Percentiles rank a stretch among this genome's conserved stretches.
phyloP scores from a whole-genome alignment of 345 rosid genomes.

The Diplotaxis tenuifolia region DNA sequence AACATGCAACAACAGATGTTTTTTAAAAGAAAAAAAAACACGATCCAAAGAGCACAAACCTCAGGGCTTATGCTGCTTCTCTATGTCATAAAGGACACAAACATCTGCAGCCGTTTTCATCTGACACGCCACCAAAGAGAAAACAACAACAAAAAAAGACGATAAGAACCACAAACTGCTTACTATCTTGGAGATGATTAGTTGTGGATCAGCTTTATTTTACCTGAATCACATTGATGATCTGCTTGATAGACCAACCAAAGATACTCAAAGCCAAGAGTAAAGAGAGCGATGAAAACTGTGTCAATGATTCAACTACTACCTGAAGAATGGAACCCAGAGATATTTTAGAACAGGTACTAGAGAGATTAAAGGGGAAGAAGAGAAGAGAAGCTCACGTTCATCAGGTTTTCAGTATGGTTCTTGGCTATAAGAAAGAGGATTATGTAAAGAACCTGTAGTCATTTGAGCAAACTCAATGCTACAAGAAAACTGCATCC shows the following conservation, averaged over 20 bases:
- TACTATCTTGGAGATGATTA: background rate
- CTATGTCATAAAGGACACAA: constrained; percentile 74
- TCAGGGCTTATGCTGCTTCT: constrained; percentile 54
- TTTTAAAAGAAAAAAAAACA: background rate
- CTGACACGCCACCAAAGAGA: constrained; percentile 39
- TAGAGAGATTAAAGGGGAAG: background rate
- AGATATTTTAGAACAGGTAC: background rate
- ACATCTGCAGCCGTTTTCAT: constrained; percentile 95
- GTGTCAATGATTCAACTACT: constrained; percentile 41
- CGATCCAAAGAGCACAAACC: background rate
- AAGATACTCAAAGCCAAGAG: constrained; percentile 59
- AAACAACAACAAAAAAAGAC: background rate
- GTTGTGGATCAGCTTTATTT: constrained; percentile 1
- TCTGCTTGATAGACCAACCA: constrained; percentile 85
- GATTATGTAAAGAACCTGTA: constrained; percentile 80
- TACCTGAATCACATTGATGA: constrained; percentile 84
- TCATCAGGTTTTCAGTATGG: constrained; percentile 55
- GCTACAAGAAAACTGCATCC: background rate
- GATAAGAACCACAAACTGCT: constrained; percentile 3
- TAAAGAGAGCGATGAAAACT: constrained; percentile 50
- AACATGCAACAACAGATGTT: constrained; percentile 16
- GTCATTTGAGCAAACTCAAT: background rate
- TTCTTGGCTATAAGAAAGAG: constrained; percentile 66
- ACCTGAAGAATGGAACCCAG: constrained; percentile 46
- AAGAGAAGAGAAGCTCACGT: constrained; percentile 45